Evolutionary conservation across 139 green algal genomes (phyloP).

Genomic region (Pleodorina starrii): DNA sequence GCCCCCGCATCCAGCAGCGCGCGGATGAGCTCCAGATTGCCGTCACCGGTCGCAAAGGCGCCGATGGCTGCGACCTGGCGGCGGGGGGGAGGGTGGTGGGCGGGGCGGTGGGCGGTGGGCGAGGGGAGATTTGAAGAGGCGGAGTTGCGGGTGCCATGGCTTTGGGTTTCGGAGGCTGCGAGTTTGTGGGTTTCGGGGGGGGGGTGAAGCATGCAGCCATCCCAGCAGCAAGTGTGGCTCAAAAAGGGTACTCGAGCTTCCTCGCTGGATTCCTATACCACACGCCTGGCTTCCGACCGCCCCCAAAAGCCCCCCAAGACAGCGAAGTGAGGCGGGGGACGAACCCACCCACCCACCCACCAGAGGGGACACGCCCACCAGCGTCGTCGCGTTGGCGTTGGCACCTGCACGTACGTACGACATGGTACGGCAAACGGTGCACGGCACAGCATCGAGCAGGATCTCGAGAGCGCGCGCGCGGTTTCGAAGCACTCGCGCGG

Average conservation of each 20-base stretch:
- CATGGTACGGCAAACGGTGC: background rate
- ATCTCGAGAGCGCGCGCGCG: too few species aligned
- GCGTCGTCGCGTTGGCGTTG: conserved; percentile 24
- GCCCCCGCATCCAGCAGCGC: conserved; percentile 34
- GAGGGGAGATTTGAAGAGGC: too few species aligned
- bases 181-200: background rate
- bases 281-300: too few species aligned
- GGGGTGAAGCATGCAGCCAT: too few species aligned
- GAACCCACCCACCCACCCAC: too few species aligned
- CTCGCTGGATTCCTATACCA: too few species aligned
- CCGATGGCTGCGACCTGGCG: conserved; percentile 24
- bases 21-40: conserved; percentile 41
- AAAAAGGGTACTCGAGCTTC: too few species aligned
- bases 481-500: too few species aligned
- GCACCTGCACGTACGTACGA: too few species aligned
- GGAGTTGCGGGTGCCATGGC: background rate
- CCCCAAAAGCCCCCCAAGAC: too few species aligned
- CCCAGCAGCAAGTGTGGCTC: too few species aligned
- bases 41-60: conserved; percentile 20
- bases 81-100: background rate
- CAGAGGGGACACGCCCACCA: conserved; percentile 35
- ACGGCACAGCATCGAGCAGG: background rate
- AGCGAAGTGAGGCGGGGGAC: too few species aligned
- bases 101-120: background rate
- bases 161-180: background rate